Evolutionary conservation across 148 eudicot species (phyloP), one percentile per base, ranked within the genome.

Genomic region (Cornus controversa): DNA sequence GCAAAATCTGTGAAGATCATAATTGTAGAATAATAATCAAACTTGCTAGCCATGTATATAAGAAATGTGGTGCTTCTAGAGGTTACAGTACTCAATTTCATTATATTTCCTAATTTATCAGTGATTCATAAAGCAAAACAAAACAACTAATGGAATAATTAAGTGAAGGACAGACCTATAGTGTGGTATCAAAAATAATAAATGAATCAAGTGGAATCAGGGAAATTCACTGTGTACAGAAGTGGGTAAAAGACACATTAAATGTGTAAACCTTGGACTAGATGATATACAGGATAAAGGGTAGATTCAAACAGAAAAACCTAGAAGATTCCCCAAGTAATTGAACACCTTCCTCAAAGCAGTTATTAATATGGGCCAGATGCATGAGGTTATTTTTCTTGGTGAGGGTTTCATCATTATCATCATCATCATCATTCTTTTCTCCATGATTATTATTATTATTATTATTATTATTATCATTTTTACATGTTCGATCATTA

Each of bases 1-100:
- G 88, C 66, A 93, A 78, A 82, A 96, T 88, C 99, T 96, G 91
- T 29, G 71, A 75, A 75, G 62, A 25, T 29, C 63, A 60, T 24
- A 27, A n/a, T 58, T 23, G 22, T 75, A 74, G 34, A 37, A 26
- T 11, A 66, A 27, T 28, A 66, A 66, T 65, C 40, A 28, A 42
- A 75, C 26, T 27, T 24, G 58, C 57, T 37, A 75, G 16, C 50
- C 16, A 66, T 75, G 11, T 22, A 5, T n/a, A 5, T 24, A 24
- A 53, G 29, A 67, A 67, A 75, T 31, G 65, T 66, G n/a, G 65
- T 66, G n/a, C 71, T 75, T 20, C 23, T 66, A 66, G 20, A 75
- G 31, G 7, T 28, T 45, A 45, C 26, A 57, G 71, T 23, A 70
- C 22, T 36, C 53, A 70, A 70, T 47, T 28, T 29, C 18, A 13